A percentile compares a stretch with the other conserved stretches of the same genome.
phyloP scores from a whole-genome alignment of 2,329 filamentous ascomycete species.

The Cordyceps farinosa region DNA sequence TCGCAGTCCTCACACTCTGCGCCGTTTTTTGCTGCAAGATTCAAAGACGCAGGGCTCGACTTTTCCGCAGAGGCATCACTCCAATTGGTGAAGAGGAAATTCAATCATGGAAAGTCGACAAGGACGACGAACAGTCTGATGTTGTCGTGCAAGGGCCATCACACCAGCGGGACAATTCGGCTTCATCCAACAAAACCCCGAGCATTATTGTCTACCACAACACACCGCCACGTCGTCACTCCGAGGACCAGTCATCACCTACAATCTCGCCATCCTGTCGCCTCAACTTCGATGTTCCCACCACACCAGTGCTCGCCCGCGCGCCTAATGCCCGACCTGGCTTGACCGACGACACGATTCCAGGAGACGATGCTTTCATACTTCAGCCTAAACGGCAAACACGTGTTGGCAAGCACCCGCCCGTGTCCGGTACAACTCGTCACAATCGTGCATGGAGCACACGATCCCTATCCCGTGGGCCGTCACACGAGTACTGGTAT shows the following conservation, averaged over 20 bases:
- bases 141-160: slow-evolving; percentile 21
- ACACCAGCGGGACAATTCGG: slow-evolving; percentile 23
- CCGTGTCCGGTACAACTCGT: slow-evolving; percentile 28
- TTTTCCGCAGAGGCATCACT: slow-evolving; percentile 54
- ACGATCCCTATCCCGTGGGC: slow-evolving; percentile 43
- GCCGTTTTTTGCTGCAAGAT: slow-evolving; percentile 38
- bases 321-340: slow-evolving; percentile 61
- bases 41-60: slow-evolving; percentile 37
- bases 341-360: slow-evolving; percentile 58
- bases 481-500: slow-evolving; percentile 35
- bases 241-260: slow-evolving; percentile 29
- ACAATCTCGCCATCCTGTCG: slow-evolving; percentile 34
- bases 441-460: slow-evolving; percentile 42
- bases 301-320: slow-evolving; percentile 51
- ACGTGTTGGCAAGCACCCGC: slow-evolving; percentile 49
- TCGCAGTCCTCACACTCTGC: slow-evolving; percentile 35
- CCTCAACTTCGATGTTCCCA: slow-evolving; percentile 44
- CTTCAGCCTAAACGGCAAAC: slow-evolving; percentile 49
- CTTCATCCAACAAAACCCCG: slow-evolving; percentile 44
- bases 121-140: slow-evolving; percentile 31
- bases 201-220: slow-evolving; percentile 54
- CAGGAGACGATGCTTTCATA: slow-evolving; percentile 59
- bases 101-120: slow-evolving; percentile 55
- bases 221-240: slow-evolving; percentile 23
- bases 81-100: slow-evolving; percentile 65